These are phyloP conservation scores for Arctium lappa DNA, from an alignment of 129 eudicot species.

Conservation along the genomic window DNA sequence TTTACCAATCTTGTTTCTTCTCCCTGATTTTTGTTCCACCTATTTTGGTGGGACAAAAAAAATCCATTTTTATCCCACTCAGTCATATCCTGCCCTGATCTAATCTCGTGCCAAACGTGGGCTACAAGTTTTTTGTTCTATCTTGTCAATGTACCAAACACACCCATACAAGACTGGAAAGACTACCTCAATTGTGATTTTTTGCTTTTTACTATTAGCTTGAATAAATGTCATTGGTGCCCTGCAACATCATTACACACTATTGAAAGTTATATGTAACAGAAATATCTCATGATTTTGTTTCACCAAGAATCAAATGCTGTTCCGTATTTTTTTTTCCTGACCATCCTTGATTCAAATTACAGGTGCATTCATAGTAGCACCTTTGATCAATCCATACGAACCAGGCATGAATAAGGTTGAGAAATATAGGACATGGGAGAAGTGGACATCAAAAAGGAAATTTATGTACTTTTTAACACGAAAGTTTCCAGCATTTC, in stretches of 20 bases:
- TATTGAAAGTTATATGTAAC: neutral
- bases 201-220: constrained; percentile 1
- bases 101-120: neutral
- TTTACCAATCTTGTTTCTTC: neutral
- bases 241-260: constrained; percentile 8
- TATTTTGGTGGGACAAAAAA: too few species aligned
- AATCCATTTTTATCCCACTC: neutral
- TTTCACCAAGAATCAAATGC: neutral
- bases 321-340: neutral
- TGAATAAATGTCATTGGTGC: neutral
- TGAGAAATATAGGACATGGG: constrained; percentile 71
- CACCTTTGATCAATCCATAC: constrained; percentile 87
- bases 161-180: neutral
- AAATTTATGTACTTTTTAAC: constrained; percentile 68
- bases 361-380: constrained; percentile 85
- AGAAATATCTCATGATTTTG: neutral
- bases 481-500: constrained; percentile 63
- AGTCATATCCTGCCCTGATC: neutral
- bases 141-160: neutral
- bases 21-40: too few species aligned
- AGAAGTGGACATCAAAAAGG: constrained; percentile 57
- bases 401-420: constrained; percentile 77
- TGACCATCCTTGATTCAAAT: constrained; percentile 21
- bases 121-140: neutral
- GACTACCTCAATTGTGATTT: neutral